Evolutionary conservation across 352 stramenopile genomes (phyloP), one percentile per base, ranked within the genome.

Genomic region (Globisporangium okanoganense): DNA sequence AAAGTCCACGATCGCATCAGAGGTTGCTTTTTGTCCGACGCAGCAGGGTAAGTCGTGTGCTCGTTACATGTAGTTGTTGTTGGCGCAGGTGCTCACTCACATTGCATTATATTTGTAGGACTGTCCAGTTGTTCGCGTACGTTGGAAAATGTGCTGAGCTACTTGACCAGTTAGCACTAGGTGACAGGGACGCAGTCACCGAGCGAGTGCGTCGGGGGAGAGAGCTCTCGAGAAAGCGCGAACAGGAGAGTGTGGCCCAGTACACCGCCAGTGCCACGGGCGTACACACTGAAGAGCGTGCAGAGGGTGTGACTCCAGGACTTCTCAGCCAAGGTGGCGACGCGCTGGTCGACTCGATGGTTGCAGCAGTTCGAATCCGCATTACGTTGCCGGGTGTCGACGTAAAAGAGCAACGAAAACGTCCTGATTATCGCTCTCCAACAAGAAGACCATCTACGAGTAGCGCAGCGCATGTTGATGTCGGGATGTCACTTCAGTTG

Each of bases 1-100:
- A 71, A 70, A 54, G 59, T 73, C n/a, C 73, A 83, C 35, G 66
- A 72, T 10, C 45, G 49, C 25, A 67, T 77, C 27, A 73, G 71
- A 63, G 70, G 67, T 9, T 70, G 73, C 25, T 81, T 66, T 27
- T 44, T 75, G 27, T 59, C 56, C 16, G 40, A 52, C 29, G 22
- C 27, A n/a, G 3, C 56, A 51, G 38, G 18, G 43, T 61, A 33
- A 60, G 53, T 58, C 57, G 47, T 57, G 13, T 22, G 24, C 58
- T 64, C 38, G 56, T 10, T 13, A 31, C 5, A 24, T 2, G 18
- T 7, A 18, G 47, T 24, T 33, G 10, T 1, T 24, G 16, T 27
- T 43, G 18, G 1, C 5, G 9, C 20, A 59, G 9, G 33, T 36
- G n/a, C n/a, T n/a, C n/a, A 24, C 29, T 61, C 6, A 54, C 43